Evolutionary conservation across 108 stramenopile species (phyloP).

Genomic region (Stephanodiscus triporus): DNA sequence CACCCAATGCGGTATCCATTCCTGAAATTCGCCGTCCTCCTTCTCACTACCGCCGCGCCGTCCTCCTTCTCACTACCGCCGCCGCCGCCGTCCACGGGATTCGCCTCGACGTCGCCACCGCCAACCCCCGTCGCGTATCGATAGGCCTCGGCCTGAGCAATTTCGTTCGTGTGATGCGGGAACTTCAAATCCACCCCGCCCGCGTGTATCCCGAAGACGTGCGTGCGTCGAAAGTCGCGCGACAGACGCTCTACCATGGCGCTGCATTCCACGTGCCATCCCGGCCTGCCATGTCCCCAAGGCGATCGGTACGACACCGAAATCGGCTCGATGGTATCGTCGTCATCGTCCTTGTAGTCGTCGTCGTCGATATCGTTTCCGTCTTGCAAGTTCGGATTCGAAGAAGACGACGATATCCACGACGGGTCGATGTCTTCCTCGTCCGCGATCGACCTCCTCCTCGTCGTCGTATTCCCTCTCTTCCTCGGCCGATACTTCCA

Average conservation of each 20-base stretch:
- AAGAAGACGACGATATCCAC: neutral
- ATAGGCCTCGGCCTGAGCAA: conserved; percentile 93
- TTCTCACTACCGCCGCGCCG: neutral
- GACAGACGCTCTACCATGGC: conserved; percentile 83
- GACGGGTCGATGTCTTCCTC: neutral
- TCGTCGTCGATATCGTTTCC: conserved; percentile 1
- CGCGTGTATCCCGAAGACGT: conserved; percentile 76
- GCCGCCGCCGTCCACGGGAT: no score
- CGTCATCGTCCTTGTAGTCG: neutral
- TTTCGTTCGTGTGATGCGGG: conserved; percentile 99
- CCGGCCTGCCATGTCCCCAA: conserved; percentile 96
- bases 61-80: neutral
- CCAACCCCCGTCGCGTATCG: neutral
- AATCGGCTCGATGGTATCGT: conserved; percentile 53
- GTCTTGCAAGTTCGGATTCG: conserved; percentile 20
- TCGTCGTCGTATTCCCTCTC: neutral
- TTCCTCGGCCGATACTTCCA: conserved; percentile 82
- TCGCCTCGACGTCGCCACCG: neutral
- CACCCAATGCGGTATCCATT: conserved; percentile 98
- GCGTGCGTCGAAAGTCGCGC: conserved; percentile 49
- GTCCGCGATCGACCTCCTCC: neutral
- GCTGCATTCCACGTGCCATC: conserved; percentile 99
- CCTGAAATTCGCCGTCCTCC: conserved; percentile 3
- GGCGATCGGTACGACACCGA: conserved; percentile 84
- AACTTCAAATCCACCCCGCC: conserved; percentile 98